phyloP scores from a whole-genome alignment of 371 early-diverging fungal species.

The Apophysomyces variabilis region DNA sequence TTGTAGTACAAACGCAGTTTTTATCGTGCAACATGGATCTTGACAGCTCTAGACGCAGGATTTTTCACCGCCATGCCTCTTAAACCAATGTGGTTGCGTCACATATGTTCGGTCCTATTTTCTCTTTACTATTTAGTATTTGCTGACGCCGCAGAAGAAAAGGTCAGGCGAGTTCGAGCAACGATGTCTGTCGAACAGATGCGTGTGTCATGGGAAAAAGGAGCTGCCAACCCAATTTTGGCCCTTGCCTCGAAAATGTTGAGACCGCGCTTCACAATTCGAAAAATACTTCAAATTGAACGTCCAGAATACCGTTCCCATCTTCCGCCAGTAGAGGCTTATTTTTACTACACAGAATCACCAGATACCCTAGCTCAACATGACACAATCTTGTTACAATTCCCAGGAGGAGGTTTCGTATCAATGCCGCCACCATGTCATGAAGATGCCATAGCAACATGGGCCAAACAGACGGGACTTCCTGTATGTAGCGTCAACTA shows the following conservation, averaged over 20 bases:
- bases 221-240: conserved; percentile 69
- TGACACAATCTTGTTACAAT: conserved; percentile 68
- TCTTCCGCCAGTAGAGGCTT: conserved; percentile 54
- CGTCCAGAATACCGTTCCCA: conserved; percentile 33
- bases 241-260: conserved; percentile 52
- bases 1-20: conserved; percentile 88
- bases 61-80: conserved; percentile 92
- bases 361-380: conserved; percentile 44
- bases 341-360: conserved; percentile 58
- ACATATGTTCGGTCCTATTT: conserved; percentile 79
- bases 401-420: conserved; percentile 90
- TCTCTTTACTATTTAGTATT: conserved; percentile 84
- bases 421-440: conserved; percentile 83
- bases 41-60: conserved; percentile 94
- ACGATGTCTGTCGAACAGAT: conserved; percentile 86
- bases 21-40: conserved; percentile 91
- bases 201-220: conserved; percentile 92
- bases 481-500: conserved; percentile 88
- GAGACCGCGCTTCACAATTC: conserved; percentile 60
- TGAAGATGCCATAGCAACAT: conserved; percentile 68
- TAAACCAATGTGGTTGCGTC: conserved; percentile 74
- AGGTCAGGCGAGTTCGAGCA: conserved; percentile 79
- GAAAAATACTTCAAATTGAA: conserved; percentile 57
- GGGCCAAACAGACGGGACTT: conserved; percentile 69
- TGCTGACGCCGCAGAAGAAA: conserved; percentile 84